These are phyloP conservation scores for Plasmodium coatneyi DNA, from an alignment of 169 alveolate genomes.

Conservation along the genomic window DNA sequence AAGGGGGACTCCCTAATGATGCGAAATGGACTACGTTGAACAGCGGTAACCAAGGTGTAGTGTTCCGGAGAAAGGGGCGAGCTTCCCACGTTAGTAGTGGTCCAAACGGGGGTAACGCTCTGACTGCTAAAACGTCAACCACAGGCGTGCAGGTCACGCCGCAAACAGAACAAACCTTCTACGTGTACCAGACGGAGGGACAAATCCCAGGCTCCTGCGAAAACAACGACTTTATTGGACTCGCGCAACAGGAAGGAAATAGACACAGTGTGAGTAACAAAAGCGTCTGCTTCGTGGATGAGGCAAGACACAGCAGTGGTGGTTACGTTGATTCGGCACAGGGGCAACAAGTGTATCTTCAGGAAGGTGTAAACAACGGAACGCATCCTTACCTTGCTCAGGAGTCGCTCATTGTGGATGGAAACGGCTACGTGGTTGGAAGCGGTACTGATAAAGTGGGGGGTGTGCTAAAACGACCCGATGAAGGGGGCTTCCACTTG, in stretches of 20 bases:
- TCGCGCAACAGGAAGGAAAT: background rate
- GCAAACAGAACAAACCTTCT: background rate
- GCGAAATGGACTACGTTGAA: background rate
- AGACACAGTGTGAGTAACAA: background rate
- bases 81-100: background rate
- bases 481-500: background rate
- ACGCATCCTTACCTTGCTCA: background rate
- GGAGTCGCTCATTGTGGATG: background rate
- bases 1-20: background rate
- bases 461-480: background rate
- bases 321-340: background rate
- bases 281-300: conserved; percentile 17
- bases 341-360: background rate
- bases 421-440: background rate
- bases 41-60: background rate
- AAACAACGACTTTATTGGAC: background rate
- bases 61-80: background rate
- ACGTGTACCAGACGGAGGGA: conserved; percentile 30
- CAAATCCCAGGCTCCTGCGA: conserved; percentile 3
- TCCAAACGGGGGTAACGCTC: background rate
- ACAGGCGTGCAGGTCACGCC: background rate
- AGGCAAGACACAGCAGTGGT: background rate
- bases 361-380: background rate
- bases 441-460: background rate
- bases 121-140: background rate